Evolutionary conservation across 176 grass and related monocot genomes (phyloP).

Genomic region (Urochloa ruziziensis): DNA sequence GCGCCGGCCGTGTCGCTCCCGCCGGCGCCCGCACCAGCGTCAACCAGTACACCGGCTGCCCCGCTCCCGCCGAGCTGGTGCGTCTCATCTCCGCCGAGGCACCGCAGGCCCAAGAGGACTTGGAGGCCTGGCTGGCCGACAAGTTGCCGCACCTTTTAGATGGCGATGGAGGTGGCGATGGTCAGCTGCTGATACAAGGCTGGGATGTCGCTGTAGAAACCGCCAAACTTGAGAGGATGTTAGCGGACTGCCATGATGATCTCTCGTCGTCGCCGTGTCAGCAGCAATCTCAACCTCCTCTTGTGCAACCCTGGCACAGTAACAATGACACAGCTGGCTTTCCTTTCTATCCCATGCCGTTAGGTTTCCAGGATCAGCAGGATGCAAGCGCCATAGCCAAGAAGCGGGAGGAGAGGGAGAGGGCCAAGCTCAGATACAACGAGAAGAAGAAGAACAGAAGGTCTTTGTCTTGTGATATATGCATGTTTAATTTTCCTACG

Average conservation of each 20-base stretch:
- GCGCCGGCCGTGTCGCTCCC: background rate
- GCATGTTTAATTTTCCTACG: no score
- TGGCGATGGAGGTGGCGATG: background rate
- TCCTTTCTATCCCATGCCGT: background rate
- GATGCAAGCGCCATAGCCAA: background rate
- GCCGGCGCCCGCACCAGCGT: background rate
- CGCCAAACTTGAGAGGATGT: background rate
- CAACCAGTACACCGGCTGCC: conserved; percentile 29
- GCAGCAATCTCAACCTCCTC: background rate
- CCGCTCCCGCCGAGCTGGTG: background rate
- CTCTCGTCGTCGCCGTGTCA: background rate
- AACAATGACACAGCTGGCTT: conserved; percentile 2
- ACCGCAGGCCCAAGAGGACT: background rate
- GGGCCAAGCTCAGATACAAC: conserved; percentile 48
- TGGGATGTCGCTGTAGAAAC: background rate
- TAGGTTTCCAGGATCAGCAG: background rate
- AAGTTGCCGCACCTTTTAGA: background rate
- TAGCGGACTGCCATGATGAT: background rate
- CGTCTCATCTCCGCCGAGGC: conserved; percentile 24
- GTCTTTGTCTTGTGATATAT: background rate
- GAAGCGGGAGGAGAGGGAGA: conserved; percentile 42
- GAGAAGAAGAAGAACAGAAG: conserved; percentile 52
- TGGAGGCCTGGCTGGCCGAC: conserved; percentile 14
- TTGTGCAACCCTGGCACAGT: background rate
- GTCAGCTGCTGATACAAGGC: background rate